Evolutionary conservation across 768 basidiomycete species (phyloP), one percentile per base, ranked within the genome.

Genomic region (Suillus occidentalis): DNA sequence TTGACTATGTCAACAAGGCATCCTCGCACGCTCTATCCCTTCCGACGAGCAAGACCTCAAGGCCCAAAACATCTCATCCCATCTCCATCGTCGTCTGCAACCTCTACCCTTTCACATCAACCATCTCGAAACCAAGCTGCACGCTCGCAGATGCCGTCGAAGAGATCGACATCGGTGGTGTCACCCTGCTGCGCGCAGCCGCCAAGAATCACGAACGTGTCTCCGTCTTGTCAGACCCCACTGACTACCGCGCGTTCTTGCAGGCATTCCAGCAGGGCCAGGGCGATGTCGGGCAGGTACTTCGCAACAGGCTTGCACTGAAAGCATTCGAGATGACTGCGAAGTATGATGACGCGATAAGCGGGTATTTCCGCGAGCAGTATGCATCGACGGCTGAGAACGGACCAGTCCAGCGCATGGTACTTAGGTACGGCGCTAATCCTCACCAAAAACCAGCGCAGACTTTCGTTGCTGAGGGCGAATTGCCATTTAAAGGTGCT

Each of bases 41-140:
- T 94, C 94, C 12, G 97, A 99, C 78, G 85, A 95, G 68, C 82
- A 85, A 62, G 97, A 99, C 76, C 85, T 99, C 60, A 79, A 85
- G 36, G 82, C 88, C 8, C 95, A 97, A 72, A 82, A 82, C 65
- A 99, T 99, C 77, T 87, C 92, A n/a, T 7, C 92, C 93, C 67
- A 98, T 99, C 79, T 89, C 91, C 63, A 91, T 99, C 81, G 97
- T 99, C 64, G 95, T 97, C 66, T 99, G 97, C 88, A 99, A 99
- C 77, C 88, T 99, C 61, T 99, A 99, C 82, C 97, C 97, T 0
- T 99, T 99, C 81, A 87, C 92, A 39, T 86, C 89, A 25, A 97
- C 96, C 57, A 92, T 97, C 75, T 85, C 96, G 0, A 87, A 89
- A 70, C 92, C 95, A 0, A 86, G 87, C 68, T 96, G 95, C 79